Evolutionary conservation across 2,329 filamentous ascomycete species (phyloP).

Genomic region (Colletotrichum liriopes): DNA sequence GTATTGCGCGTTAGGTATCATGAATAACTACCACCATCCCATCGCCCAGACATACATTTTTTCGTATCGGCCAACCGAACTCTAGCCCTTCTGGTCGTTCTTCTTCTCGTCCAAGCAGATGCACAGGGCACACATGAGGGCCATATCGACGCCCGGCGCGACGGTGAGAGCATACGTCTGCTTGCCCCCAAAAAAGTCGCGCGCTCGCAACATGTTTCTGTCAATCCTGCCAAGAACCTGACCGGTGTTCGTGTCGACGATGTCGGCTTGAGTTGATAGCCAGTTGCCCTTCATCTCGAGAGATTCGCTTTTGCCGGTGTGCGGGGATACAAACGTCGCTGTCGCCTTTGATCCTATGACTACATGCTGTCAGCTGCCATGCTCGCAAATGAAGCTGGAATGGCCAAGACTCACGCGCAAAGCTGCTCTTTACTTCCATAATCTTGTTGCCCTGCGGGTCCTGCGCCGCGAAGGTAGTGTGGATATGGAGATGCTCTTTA

Average conservation of each 20-base stretch:
- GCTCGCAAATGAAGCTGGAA: background rate
- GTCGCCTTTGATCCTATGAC: constrained; percentile 70
- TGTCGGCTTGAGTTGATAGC: constrained; percentile 70
- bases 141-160: constrained; percentile 76
- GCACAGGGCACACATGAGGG: constrained; percentile 76
- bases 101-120: constrained; percentile 79
- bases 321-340: constrained; percentile 69
- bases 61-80: background rate
- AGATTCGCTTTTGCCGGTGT: constrained; percentile 59
- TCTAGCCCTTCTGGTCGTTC: constrained; percentile 47
- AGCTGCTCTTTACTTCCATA: constrained; percentile 68
- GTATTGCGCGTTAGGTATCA: constrained; percentile 1
- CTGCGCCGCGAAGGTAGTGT: constrained; percentile 67
- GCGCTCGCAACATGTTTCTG: constrained; percentile 70
- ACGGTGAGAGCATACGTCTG: constrained; percentile 78
- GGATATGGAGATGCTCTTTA: constrained; percentile 67
- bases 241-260: constrained; percentile 67
- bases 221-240: constrained; percentile 71
- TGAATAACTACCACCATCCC: too few relatives aligned
- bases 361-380: constrained; percentile 46
- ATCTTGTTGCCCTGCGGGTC: constrained; percentile 62
- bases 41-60: too few relatives aligned
- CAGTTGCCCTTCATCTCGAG: constrained; percentile 75
- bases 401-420: constrained; percentile 5
- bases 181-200: constrained; percentile 72